Base-by-base conservation (phyloP, 208 protist genomes). In the Tetramitus jugosus region DNA sequence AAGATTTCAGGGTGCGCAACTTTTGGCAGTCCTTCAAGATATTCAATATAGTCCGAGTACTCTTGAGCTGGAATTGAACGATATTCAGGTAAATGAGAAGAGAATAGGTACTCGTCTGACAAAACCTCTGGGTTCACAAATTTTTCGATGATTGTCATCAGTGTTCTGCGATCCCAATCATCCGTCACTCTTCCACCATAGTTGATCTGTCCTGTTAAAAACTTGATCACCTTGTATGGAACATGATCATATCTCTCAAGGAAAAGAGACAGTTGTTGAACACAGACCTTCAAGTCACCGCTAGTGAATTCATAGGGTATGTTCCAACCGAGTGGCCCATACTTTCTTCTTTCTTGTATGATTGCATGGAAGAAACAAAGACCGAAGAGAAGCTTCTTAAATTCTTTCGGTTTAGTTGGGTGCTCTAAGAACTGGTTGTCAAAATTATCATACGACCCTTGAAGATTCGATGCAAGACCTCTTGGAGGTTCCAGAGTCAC, bases 401-500 rank as follows among this genome's bases (percentile, higher is more conserved):
- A 96, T 71, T 88, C 89, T 17, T 64, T 80, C 14, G 92, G 85
- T 85, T 96, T 94, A 53, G 84, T 87, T 79, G 89, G 94, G 14
- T 78, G 80, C 31, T 94, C 87, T 14, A 98, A 84, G 79, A 91
- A 96, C 29, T 94, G 89, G 49, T 89, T 82, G 43, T 68, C 65
- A 84, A 93, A 95, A 33, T 69, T 62, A 39, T 56, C 68, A 68
- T 84, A 92, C 3, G 87, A 86, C 6, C 86, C 49, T 39, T 83
- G 49, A 23, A 99, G 86, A 81, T 99, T 99, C 39, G 94, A 89
- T 78, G 94, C 89, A 84, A 99, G 84, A 39, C 95, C 95, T 87
- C 95, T 96, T 26, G 97, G 97, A n/a, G 97, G 97, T 87, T 99
- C 97, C 82, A 98, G 97, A 13, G 97, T 98, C 88, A 99, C 96